phyloP scores from a whole-genome alignment of 208 protist genomes.

The Porcisia hertigi region DNA sequence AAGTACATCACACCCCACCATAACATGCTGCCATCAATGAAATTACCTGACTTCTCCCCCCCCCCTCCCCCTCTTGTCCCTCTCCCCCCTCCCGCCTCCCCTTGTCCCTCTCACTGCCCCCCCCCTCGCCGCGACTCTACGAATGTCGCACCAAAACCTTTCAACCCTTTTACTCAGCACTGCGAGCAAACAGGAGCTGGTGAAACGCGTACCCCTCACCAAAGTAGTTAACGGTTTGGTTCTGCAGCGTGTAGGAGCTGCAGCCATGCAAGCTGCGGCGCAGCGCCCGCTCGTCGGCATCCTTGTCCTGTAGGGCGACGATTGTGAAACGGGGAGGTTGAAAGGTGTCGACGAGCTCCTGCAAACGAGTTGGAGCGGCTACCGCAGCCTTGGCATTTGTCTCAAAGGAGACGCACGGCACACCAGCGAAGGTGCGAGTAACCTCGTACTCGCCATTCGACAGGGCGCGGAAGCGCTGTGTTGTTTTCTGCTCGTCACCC shows the following conservation, averaged over 20 bases:
- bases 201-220: slow-evolving; percentile 82
- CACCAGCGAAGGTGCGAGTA: slow-evolving; percentile 47
- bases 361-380: slow-evolving; percentile 33
- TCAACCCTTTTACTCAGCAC: slow-evolving; percentile 1
- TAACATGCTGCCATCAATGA: too few species aligned
- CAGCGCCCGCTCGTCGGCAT: slow-evolving; percentile 26
- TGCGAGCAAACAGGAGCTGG: slow-evolving; percentile 61
- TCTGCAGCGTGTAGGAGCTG: slow-evolving; percentile 56
- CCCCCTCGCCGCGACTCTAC: too few species aligned
- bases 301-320: slow-evolving; percentile 66
- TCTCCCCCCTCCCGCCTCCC: too few species aligned
- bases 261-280: slow-evolving; percentile 45
- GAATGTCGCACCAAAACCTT: neutral
- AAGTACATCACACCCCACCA: too few species aligned
- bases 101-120: neutral
- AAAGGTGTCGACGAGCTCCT: slow-evolving; percentile 50
- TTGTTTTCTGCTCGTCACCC: slow-evolving; percentile 20
- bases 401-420: slow-evolving; percentile 70
- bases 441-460: slow-evolving; percentile 63
- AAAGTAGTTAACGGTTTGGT: slow-evolving; percentile 74
- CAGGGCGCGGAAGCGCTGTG: slow-evolving; percentile 40
- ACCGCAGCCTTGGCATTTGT: slow-evolving; percentile 55
- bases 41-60: too few species aligned
- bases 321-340: slow-evolving; percentile 67
- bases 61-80: too few species aligned